Base-by-base conservation (phyloP, 192 early-diverging fungal species). In the Obelidium mucronatum region DNA sequence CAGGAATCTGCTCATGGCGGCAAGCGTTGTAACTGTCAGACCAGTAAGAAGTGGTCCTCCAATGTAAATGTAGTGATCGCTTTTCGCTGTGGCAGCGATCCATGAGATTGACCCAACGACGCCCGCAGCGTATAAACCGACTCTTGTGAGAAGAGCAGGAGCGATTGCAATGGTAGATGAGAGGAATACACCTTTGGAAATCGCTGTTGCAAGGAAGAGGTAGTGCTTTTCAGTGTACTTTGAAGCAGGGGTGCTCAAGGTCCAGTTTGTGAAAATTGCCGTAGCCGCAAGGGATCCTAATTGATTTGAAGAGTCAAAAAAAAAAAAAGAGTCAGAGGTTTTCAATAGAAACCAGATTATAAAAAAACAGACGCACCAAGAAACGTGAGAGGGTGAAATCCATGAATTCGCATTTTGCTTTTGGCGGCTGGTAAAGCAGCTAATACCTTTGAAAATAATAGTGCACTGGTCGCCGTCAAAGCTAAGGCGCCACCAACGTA, bases 121-220 rank as follows among this genome's bases (percentile, higher is more conserved):
- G 13, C 66, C 66, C 2, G 44, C 40, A 5, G 66, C 26, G 30
- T 67, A 67, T 17, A 67, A 24, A 1, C 66, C 66, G 15, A 51
- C 40, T 1, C 66, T 39, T 11, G 30, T 36, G 2, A 67, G 66
- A 8, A 67, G 15, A 5, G 66, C 22, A 17, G 66, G 66, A 2
- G 42, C 22, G 0, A 67, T 17, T 3, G 36, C 66, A 24, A 67
- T 40, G 4, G 44, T 28, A 1, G 42, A 51, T 6, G 66, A 67
- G 5, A 67, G 33, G 44, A 67, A 67, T 15, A 51, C 31, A 11
- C 66, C 66, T 30, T 67, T 67, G 11, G 66, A 48, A 8, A 67
- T 24, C 28, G 66, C 66, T 8, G 36, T 35, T 8, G 44, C 40
- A 17, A 28, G 28, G 44, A 67, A 67, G 40, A 67, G 66, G 24